phyloP scores from a whole-genome alignment of 2,329 filamentous ascomycete species.

The Aureobasidium sp. region DNA sequence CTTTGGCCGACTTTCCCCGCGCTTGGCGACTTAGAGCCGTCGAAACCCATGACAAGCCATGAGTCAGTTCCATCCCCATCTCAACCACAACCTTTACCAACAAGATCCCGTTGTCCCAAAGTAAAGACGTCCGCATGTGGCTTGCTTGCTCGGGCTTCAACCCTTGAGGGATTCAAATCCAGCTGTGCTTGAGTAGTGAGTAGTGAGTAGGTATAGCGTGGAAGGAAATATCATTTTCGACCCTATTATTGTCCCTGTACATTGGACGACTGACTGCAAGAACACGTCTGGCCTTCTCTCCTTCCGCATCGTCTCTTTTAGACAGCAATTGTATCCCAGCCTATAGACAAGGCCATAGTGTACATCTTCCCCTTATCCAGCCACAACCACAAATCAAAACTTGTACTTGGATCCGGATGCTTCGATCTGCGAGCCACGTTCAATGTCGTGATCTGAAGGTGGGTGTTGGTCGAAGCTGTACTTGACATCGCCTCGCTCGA shows the following conservation, averaged over 20 bases:
- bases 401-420: conserved; percentile 6
- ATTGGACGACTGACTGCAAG: background rate
- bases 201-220: too few relatives aligned
- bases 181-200: background rate
- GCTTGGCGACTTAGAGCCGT: background rate
- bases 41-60: background rate
- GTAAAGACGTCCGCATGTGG: background rate
- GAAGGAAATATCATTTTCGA: background rate
- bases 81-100: background rate
- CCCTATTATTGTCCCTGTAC: background rate
- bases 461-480: conserved; percentile 10
- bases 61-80: background rate
- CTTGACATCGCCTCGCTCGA: conserved; percentile 4
- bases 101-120: background rate
- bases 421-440: background rate
- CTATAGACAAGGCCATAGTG: background rate
- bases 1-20: conserved; percentile 2
- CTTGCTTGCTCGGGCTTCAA: background rate
- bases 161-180: background rate
- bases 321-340: background rate
- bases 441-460: conserved; percentile 1
- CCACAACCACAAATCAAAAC: background rate
- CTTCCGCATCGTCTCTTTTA: background rate
- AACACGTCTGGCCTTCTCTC: background rate
- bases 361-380: background rate